Percentiles rank a stretch among this genome's conserved stretches.
phyloP scores from a whole-genome alignment of 202 grass and related monocot genomes.

The Hordeum pubiflorum region DNA sequence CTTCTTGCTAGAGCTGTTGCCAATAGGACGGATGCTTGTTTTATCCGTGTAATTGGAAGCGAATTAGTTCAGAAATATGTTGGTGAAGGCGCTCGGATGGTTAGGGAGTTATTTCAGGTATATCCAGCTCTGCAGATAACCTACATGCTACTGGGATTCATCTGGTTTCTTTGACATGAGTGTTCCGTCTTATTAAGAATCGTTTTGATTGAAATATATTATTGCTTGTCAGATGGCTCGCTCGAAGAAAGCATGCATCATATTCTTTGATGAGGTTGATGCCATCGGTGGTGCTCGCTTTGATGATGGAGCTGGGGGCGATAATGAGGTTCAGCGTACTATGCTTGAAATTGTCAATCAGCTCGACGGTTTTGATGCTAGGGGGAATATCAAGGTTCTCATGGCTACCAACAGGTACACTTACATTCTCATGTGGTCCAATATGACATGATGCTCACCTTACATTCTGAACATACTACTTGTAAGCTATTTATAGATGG shows the following conservation, averaged over 20 bases:
- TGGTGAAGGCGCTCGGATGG: constrained; percentile 85
- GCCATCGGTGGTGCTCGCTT: constrained; percentile 97
- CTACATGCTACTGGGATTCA: not conserved
- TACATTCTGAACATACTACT: not conserved
- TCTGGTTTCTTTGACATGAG: not conserved
- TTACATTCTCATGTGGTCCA: not conserved
- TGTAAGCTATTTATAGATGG: constrained; percentile 5
- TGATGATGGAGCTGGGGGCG: constrained; percentile 89
- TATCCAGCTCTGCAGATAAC: not conserved
- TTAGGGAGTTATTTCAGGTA: constrained; percentile 92
- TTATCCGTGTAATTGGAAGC: constrained; percentile 94
- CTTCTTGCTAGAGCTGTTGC: constrained; percentile 90
- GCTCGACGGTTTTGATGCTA: constrained; percentile 90
- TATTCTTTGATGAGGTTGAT: constrained; percentile 98
- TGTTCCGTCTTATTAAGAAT: not conserved
- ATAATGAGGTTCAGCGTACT: constrained; percentile 93
- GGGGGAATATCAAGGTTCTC: constrained; percentile 97
- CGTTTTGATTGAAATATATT: constrained; percentile 7
- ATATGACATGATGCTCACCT: not conserved
- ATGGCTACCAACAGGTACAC: constrained; percentile 96
- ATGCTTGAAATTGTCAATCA: constrained; percentile 99
- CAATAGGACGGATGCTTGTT: constrained; percentile 92
- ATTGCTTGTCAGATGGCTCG: constrained; percentile 66
- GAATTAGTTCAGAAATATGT: constrained; percentile 95
- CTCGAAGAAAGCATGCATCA: constrained; percentile 92